Evolutionary conservation across 371 early-diverging fungal genomes (phyloP).

Genomic region (Actinomortierella ambigua): DNA sequence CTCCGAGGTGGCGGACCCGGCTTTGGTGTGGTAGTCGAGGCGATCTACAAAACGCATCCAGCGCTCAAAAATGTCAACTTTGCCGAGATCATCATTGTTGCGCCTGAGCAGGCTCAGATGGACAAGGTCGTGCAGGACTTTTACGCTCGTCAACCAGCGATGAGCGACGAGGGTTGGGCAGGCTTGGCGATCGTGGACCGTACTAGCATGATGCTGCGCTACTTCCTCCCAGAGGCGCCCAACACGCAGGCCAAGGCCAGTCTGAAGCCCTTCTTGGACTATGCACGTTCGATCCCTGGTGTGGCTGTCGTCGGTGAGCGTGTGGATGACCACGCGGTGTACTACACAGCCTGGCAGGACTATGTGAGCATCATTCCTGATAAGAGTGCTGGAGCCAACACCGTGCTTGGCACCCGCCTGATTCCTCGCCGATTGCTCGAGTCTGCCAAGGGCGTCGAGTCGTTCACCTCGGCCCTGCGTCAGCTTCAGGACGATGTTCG

Average conservation of each 20-base stretch:
- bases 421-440: background rate
- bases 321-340: background rate
- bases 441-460: background rate
- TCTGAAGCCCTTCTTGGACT: constrained; percentile 9
- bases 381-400: too few species aligned
- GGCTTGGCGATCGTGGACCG: constrained; percentile 8
- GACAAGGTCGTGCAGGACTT: constrained; percentile 11
- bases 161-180: constrained; percentile 23
- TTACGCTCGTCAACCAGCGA: constrained; percentile 10
- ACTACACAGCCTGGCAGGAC: background rate
- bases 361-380: too few species aligned
- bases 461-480: background rate
- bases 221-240: constrained; percentile 14
- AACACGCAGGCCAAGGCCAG: background rate
- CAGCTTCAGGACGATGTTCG: background rate
- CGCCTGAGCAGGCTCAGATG: background rate
- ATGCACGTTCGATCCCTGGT: background rate
- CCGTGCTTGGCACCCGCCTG: too few species aligned
- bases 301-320: constrained; percentile 5
- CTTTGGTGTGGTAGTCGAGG: constrained; percentile 48
- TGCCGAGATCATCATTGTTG: background rate
- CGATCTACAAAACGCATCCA: constrained; percentile 37
- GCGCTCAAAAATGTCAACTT: constrained; percentile 15
- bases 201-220: constrained; percentile 2
- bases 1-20: constrained; percentile 61